Base-by-base conservation (phyloP, 202 grass and related monocot genomes). In the Cymbopogon flexuosus region DNA sequence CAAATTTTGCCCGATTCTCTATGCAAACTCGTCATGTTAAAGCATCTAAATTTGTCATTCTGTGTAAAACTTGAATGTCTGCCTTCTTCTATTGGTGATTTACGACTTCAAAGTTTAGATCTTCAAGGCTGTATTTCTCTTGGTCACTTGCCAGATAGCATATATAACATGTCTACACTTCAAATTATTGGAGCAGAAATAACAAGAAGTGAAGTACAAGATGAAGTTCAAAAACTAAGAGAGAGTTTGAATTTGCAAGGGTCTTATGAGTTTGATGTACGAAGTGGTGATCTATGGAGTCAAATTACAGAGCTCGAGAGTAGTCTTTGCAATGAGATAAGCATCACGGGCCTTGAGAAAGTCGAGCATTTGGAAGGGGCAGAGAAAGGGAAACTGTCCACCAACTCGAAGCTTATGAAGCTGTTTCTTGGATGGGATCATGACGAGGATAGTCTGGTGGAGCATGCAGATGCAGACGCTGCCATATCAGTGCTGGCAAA, bases 41-140 rank as follows among this genome's bases (percentile, higher is more conserved):
- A 68, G n/a, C 9, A 68, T 13, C n/a, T 68, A 12, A 6, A 68
- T 23, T 68, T 42, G 65, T 68, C 65, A 23, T 68, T 68, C 3
- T 68, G 65, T 13, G 2, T 42, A 0, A 68, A 68, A 19, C 65
- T 68, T 42, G 4, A 68, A 6, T 10, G 42, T 6, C 37, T 68
- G 0, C 65, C 65, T 11, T 41, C 35, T 4, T 68, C 3, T 41
- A 68, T 41, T 12, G 36, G 36, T 41, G 3, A 5, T 21, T 41
- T 41, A 23, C 8, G 1, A 3, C 65, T 68, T 23, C 3, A 42
- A 68, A 23, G 0, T 23, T 6, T 68, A 10, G 0, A 19, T 1
- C 8, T 68, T 42, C 3, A 13, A 6, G 65, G 65, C 1, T 68
- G 65, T 0, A 6, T 6, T 41, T 41, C 12, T 9, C 65, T 68